Evolutionary conservation across 768 basidiomycete genomes (phyloP), one percentile per base, ranked within the genome.

Genomic region (Coprinellus aureogranulatus): DNA sequence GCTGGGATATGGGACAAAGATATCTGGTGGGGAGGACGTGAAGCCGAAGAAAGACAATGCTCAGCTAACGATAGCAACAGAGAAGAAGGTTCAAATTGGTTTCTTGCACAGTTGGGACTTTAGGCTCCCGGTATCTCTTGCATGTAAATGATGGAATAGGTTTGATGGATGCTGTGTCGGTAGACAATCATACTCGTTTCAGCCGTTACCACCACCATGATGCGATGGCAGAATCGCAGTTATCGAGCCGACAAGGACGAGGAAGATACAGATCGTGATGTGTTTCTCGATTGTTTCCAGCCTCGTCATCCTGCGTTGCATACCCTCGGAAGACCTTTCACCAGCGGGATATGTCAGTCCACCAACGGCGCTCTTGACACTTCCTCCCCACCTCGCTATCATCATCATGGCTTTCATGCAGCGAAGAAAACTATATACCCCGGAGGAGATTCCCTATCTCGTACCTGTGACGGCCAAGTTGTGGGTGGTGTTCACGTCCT

Each of bases 101-200:
- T n/a, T n/a, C n/a, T 34, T 6, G 34, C 8, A 14, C 34, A 34
- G 34, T 34, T 34, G 8, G 34, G n/a, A n/a, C n/a, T n/a, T 34
- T 34, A 34, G 34, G 34, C 34, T 6, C 34, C 34, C 8, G 34
- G 14, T 6, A 34, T 34, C 6, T 34, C n/a, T n/a, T n/a, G n/a
- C n/a, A 34, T 6, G 14, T 6, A 34, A 14, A 34, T 34, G 8
- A 34, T 14, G 34, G 34, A 34, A 34, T 34, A 34, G 34, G 6
- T 34, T 34, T 34, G 34, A 34, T 34, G 34, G 34, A 6, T 34
- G 34, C 14, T 34, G 34, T 14, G 20, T 44, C 20, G 41, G 20
- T n/a, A 44, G 9, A n/a, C 41, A 44, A 44, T 44, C 8, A n/a
- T n/a, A 71, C 40, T 34, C 6, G 34, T 45, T 56, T 48, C 30